Conservation (phyloP, 257 asterid genomes). For the Nicotiana sylvestris region DNA sequence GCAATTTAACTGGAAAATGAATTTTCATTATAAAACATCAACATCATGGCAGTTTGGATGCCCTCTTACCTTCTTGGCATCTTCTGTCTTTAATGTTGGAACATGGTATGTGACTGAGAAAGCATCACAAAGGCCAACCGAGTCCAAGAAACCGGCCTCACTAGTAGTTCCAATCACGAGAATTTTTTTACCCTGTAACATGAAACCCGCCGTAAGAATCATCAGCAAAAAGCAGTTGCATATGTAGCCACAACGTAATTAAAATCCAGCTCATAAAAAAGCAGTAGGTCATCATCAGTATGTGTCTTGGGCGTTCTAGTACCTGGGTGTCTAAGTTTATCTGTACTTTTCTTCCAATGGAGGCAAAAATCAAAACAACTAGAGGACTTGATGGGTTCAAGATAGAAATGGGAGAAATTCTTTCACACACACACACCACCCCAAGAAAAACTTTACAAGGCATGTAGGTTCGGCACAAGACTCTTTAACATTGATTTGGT, state of each 20-base stretch:
- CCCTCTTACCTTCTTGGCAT: slow-evolving; percentile 65
- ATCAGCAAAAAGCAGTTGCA: slow-evolving; percentile 1
- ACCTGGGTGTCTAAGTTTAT: neutral
- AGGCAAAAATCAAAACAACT: neutral
- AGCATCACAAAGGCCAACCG: slow-evolving; percentile 73
- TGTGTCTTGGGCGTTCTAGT: neutral
- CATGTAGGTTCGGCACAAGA: neutral
- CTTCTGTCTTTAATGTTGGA: slow-evolving; percentile 79
- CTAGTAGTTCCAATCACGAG: slow-evolving; percentile 96
- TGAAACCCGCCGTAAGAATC: neutral
- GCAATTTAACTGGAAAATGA: neutral
- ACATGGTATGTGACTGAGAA: slow-evolving; percentile 81
- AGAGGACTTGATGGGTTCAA: neutral
- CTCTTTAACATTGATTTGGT: neutral
- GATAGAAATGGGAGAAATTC: neutral
- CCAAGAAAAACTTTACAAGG: neutral
- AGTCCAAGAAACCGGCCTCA: slow-evolving; percentile 71
- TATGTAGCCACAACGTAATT: neutral
- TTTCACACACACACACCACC: no score
- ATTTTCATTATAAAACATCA: neutral
- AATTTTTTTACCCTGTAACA: slow-evolving; percentile 70
- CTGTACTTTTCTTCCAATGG: neutral
- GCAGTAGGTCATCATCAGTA: neutral
- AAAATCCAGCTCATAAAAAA: neutral
- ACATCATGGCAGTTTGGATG: neutral